These are phyloP conservation scores for Aspergillus panamensis DNA, from an alignment of 495 filamentous ascomycete species.

Conservation along the genomic window DNA sequence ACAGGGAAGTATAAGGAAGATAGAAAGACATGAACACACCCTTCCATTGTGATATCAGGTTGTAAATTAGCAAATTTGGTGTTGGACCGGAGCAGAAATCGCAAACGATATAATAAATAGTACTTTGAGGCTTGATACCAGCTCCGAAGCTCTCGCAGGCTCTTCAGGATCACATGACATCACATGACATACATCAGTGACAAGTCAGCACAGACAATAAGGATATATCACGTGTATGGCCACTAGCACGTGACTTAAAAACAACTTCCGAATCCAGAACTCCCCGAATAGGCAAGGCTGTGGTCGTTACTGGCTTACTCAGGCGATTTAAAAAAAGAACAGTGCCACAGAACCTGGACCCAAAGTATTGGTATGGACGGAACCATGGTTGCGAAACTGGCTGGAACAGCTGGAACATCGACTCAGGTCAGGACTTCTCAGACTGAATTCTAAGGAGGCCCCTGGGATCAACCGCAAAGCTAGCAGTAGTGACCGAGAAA, in stretches of 20 bases:
- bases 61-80: neutral
- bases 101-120: conserved; percentile 9
- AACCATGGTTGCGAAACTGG: conserved; percentile 16
- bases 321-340: conserved; percentile 23
- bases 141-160: conserved; percentile 36
- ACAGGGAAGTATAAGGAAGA: neutral
- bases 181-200: conserved; percentile 11
- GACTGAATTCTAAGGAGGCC: neutral
- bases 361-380: conserved; percentile 7
- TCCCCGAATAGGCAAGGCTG: neutral
- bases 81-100: neutral
- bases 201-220: conserved; percentile 1
- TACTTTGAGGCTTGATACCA: conserved; percentile 8
- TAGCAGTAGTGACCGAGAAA: neutral
- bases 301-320: conserved; percentile 8
- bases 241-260: neutral
- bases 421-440: neutral
- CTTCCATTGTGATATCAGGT: conserved; percentile 39
- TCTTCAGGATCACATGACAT: conserved; percentile 25
- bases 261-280: conserved; percentile 1
- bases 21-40: conserved; percentile 29
- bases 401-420: neutral
- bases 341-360: conserved; percentile 10
- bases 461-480: conserved; percentile 5
- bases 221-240: neutral